A percentile compares a stretch with the other conserved stretches of the same genome.
Evolutionary conservation across 169 alveolate genomes (phyloP).

Genomic region (Cryptosporidium xiaoi): DNA sequence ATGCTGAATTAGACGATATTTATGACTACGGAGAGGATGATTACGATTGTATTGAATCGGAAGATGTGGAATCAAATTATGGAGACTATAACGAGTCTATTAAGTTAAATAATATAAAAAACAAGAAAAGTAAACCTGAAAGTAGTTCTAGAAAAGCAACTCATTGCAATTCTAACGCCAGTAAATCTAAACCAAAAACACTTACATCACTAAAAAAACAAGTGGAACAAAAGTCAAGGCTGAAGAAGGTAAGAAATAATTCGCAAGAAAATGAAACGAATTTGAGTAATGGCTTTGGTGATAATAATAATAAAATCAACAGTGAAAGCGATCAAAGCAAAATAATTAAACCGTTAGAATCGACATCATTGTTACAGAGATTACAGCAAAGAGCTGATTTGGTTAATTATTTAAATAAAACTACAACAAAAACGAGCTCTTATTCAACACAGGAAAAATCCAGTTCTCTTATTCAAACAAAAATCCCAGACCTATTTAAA

Average conservation of each 20-base stretch:
- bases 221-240: neutral
- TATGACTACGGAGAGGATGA: constrained; percentile 4
- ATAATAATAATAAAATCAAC: neutral
- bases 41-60: neutral
- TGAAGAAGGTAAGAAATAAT: neutral
- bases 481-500: constrained; percentile 25
- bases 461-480: constrained; percentile 13
- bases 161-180: neutral
- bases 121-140: too few relatives aligned
- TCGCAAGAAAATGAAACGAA: neutral
- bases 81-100: neutral
- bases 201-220: neutral
- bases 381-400: constrained; percentile 32
- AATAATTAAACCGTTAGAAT: constrained; percentile 17
- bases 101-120: too few relatives aligned
- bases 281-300: too few relatives aligned
- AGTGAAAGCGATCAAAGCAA: neutral
- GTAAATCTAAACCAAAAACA: neutral
- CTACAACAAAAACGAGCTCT: neutral
- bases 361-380: constrained; percentile 55
- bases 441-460: neutral
- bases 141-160: too few relatives aligned
- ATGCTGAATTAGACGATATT: neutral
- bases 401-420: neutral
- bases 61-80: neutral